Evolutionary conservation across 2,329 filamentous ascomycete species (phyloP), one percentile per base, ranked within the genome.

Genomic region (Penicillium vulpinum): DNA sequence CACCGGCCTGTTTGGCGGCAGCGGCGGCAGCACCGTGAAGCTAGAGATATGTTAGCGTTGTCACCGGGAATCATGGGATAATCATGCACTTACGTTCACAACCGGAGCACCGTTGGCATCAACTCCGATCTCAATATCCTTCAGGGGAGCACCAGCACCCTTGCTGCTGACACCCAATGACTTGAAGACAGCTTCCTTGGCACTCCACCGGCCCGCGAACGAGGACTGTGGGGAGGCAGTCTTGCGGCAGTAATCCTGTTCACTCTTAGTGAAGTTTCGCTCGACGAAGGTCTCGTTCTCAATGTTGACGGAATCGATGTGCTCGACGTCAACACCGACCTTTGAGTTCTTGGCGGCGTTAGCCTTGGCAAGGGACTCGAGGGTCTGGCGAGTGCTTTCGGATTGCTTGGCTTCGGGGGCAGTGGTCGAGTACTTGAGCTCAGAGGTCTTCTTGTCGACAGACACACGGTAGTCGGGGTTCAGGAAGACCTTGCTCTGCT

Each of bases 161-260:
- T 90, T 88, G 76, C 92, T 89, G 66, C 84, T 79, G 13, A 97
- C 92, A 64, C 92, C 92, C 15, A 99, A 82, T 36, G 91, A 92
- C 85, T 99, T 99, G 84, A 99, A 99, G 0, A 99, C 92, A 28
- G 94, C 94, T 53, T 99, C 94, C 81, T 99, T 99, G 35, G 94
- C 94, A 69, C 89, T 93, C 94, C 94, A 99, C 66, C 92, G 87
- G 48, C 94, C 94, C 5, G 93, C 91, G 77, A 97, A 99, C 50
- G 91, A 95, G 64, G 92, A 90, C 72, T 91, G 91, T 1, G 92
- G 90, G 71, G 85, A 88, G 6, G 91, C 80, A 16, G 91, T 88
- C 70, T 88, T 86, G 62, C 83, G 83, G 81, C 95, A 99, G 80
- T 99, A 97, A 29, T 84, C 83, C 67, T 92, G 89, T 78, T 99